Conservation (phyloP, 2,329 filamentous ascomycete genomes). For the Pezicula rhizophila region DNA sequence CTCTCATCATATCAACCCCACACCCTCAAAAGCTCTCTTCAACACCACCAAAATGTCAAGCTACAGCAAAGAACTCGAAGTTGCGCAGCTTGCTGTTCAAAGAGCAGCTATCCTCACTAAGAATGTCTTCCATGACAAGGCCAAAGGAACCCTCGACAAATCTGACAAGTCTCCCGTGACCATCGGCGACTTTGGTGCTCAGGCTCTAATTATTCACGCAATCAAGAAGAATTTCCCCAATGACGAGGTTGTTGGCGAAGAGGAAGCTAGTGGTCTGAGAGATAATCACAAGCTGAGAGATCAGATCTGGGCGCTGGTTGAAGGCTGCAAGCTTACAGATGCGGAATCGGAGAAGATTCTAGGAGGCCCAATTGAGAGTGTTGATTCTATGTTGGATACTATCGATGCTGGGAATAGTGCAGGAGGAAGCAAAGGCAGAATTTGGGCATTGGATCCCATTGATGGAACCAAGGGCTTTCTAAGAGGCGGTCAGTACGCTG, state of each 20-base stretch:
- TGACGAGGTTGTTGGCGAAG: constrained; percentile 90
- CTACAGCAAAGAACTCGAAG: constrained; percentile 72
- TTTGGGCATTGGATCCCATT: constrained; percentile 97
- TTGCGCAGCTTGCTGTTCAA: constrained; percentile 85
- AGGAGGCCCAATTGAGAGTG: constrained; percentile 60
- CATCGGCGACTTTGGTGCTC: constrained; percentile 95
- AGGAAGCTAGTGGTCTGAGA: constrained; percentile 78
- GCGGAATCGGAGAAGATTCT: constrained; percentile 58
- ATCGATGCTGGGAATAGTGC: constrained; percentile 64
- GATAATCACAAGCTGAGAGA: constrained; percentile 62
- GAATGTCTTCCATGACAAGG: constrained; percentile 76
- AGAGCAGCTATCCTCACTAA: constrained; percentile 72
- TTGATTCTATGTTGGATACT: constrained; percentile 60
- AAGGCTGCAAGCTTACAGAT: constrained; percentile 64
- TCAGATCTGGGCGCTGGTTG: constrained; percentile 80
- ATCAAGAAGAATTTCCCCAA: constrained; percentile 83
- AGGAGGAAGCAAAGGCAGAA: constrained; percentile 68
- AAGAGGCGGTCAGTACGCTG: constrained; percentile 92
- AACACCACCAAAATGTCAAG: constrained; percentile 28
- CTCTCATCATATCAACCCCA: constrained; percentile 21
- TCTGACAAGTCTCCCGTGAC: constrained; percentile 95
- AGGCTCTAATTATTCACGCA: constrained; percentile 90
- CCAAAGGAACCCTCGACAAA: constrained; percentile 91
- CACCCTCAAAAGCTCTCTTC: constrained; percentile 9
- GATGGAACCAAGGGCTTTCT: constrained; percentile 98